Percentiles rank a stretch among this genome's conserved stretches.
These are phyloP conservation scores for Trichophyton verrucosum DNA, from an alignment of 2,329 filamentous ascomycete genomes.

Conservation along the genomic window DNA sequence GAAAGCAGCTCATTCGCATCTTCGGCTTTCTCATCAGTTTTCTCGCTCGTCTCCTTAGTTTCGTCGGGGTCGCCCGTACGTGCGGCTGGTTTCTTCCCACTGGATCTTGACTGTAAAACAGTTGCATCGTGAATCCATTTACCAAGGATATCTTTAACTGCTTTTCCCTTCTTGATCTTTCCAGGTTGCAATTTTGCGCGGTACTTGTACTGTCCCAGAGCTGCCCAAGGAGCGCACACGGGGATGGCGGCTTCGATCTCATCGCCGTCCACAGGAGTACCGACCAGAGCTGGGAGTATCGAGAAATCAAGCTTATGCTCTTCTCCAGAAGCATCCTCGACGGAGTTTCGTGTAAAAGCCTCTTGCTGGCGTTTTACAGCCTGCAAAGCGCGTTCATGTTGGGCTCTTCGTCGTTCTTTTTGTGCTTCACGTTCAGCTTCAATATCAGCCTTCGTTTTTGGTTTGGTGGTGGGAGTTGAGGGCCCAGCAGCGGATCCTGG, in stretches of 20 bases:
- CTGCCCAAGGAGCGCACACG: slow-evolving; percentile 52
- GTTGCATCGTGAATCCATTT: slow-evolving; percentile 58
- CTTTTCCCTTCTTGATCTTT: slow-evolving; percentile 82
- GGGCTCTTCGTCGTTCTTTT: slow-evolving; percentile 61
- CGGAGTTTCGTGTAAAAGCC: slow-evolving; percentile 49
- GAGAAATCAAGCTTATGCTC: slow-evolving; percentile 39
- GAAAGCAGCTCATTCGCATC: slow-evolving; percentile 51
- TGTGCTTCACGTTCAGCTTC: slow-evolving; percentile 62
- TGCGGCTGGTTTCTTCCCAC: slow-evolving; percentile 26
- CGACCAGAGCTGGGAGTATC: slow-evolving; percentile 57
- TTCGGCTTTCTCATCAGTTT: neutral
- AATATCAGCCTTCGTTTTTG: slow-evolving; percentile 47
- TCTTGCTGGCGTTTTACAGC: slow-evolving; percentile 52
- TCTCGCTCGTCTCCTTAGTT: slow-evolving; percentile 27
- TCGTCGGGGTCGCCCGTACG: slow-evolving; percentile 18
- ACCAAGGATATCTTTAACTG: slow-evolving; percentile 77
- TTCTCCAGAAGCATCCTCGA: slow-evolving; percentile 40
- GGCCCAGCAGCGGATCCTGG: slow-evolving; percentile 53
- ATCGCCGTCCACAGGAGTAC: slow-evolving; percentile 66
- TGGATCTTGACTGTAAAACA: slow-evolving; percentile 14
- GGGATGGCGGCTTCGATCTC: slow-evolving; percentile 53
- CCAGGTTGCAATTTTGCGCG: slow-evolving; percentile 92
- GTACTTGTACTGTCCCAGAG: slow-evolving; percentile 64
- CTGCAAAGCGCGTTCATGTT: slow-evolving; percentile 65
- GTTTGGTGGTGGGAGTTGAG: slow-evolving; percentile 49